A percentile compares a stretch with the other conserved stretches of the same genome.
phyloP scores from a whole-genome alignment of 257 asterid genomes.

The Eucommia ulmoides region DNA sequence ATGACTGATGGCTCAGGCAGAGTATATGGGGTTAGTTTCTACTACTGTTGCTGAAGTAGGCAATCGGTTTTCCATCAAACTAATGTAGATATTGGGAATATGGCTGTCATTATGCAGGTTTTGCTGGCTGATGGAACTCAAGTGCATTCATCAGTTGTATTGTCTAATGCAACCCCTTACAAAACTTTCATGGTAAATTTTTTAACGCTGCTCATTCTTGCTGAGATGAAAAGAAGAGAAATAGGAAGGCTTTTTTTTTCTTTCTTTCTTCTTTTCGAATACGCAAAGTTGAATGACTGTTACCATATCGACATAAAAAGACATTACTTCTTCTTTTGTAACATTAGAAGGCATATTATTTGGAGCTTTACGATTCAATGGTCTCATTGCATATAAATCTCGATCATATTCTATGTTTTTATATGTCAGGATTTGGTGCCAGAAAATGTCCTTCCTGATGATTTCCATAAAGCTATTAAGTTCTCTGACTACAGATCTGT shows the following conservation, averaged over 20 bases:
- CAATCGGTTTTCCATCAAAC: conserved; percentile 5
- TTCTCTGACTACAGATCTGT: conserved; percentile 85
- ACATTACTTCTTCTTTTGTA: no score
- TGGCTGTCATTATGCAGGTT: conserved; percentile 42
- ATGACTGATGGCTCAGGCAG: conserved; percentile 46
- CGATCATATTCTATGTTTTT: conserved; percentile 11
- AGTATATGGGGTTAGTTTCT: conserved; percentile 58
- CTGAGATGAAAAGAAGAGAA: no score
- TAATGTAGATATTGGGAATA: conserved; percentile 11
- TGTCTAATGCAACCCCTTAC: conserved; percentile 98
- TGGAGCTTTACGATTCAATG: background rate
- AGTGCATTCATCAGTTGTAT: conserved; percentile 67
- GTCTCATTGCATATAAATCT: conserved; percentile 4
- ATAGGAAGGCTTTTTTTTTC: no score
- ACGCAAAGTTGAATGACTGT: no score
- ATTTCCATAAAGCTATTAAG: conserved; percentile 51
- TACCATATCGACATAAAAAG: no score
- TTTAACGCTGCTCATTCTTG: conserved; percentile 1
- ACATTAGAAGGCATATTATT: background rate
- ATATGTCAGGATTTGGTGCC: conserved; percentile 76
- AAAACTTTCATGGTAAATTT: conserved; percentile 72
- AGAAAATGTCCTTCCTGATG: conserved; percentile 54
- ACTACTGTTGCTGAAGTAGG: conserved; percentile 6
- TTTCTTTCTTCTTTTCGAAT: no score
- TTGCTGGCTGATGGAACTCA: conserved; percentile 66